Evolutionary conservation across 2,329 filamentous ascomycete genomes (phyloP), one percentile per base, ranked within the genome.

Genomic region (Epichloe typhina): DNA sequence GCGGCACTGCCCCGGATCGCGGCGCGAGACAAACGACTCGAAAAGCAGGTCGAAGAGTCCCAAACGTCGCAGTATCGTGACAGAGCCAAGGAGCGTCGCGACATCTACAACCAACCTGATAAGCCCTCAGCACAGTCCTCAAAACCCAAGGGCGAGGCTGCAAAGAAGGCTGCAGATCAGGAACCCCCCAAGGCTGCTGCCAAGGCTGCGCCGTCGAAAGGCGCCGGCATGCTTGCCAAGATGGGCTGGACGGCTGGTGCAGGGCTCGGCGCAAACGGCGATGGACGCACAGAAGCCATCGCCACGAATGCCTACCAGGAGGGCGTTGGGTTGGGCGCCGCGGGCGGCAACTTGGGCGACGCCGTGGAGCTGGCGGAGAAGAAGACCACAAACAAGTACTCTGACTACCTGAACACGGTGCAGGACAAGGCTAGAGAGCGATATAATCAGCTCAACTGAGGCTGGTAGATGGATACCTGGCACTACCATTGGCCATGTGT

Each of bases 161-260:
- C 55, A 12, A 54, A 54, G 3, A 44, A 53, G 13, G 26, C 55
- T 2, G 23, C 39, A 8, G 57, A 41, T 15, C 52, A 59, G 23
- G 59, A 62, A 4, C 58, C 13, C 47, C 47, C 43, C 3, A 52
- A 57, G 6, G 53, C 53, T 12, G 50, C 59, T 3, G 44, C 53
- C 11, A 62, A 61, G 35, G 66, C 72, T 6, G 62, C 63, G 47
- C 67, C 71, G 53, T 81, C 79, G 37, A 86, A 83, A 63, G 82
- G 83, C 12, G 80, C 80, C 0, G 78, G 79, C 3, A 72, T 87
- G 60, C 70, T 88, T 39, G 79, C 80, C 39, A 87, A 86, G 69
- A 84, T 86, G 79, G 84, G 84, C 26, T 87, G 83, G 83, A 79
- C 70, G 21, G 70, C 74, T 1, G 83, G 84, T 8, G 72, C 75